phyloP scores from a whole-genome alignment of 352 stramenopile genomes.

The Phytophthora crassamura region DNA sequence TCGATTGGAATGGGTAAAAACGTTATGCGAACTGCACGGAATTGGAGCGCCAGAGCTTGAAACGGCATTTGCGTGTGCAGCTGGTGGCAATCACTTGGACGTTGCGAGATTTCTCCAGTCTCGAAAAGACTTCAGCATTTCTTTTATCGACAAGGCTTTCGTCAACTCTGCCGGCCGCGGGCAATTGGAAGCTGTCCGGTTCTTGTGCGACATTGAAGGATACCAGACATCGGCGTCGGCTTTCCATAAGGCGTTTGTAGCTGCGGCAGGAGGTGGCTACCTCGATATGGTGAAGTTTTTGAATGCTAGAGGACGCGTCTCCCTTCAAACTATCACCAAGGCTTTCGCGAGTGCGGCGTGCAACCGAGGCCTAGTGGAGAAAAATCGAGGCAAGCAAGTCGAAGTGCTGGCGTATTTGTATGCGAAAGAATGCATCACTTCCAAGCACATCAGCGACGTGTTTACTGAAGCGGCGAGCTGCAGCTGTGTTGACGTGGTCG shows the following conservation, averaged over 20 bases:
- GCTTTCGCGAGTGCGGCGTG: neutral
- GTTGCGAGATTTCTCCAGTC: slow-evolving; percentile 6
- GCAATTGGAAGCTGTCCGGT: slow-evolving; percentile 6
- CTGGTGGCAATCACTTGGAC: neutral
- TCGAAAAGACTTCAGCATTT: neutral
- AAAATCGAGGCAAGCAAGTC: too few species aligned
- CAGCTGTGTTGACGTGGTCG: neutral
- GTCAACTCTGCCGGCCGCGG: neutral
- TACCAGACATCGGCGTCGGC: neutral
- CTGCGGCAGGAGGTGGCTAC: neutral
- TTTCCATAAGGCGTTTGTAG: neutral
- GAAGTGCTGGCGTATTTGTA: too few species aligned
- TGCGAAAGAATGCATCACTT: too few species aligned
- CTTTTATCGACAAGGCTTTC: slow-evolving; percentile 2
- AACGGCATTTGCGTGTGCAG: neutral
- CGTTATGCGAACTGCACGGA: neutral
- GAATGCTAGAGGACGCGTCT: neutral
- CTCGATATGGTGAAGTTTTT: slow-evolving; percentile 5
- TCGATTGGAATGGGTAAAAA: slow-evolving; percentile 1
- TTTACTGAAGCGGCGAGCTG: neutral
- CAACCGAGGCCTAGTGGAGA: too few species aligned
- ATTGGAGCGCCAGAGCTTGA: neutral
- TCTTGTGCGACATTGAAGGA: slow-evolving; percentile 1
- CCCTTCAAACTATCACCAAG: neutral
- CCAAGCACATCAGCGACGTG: neutral